Evolutionary conservation across 345 rosid genomes (phyloP), one percentile per base, ranked within the genome.

Genomic region (Euphorbia pulcherrima): DNA sequence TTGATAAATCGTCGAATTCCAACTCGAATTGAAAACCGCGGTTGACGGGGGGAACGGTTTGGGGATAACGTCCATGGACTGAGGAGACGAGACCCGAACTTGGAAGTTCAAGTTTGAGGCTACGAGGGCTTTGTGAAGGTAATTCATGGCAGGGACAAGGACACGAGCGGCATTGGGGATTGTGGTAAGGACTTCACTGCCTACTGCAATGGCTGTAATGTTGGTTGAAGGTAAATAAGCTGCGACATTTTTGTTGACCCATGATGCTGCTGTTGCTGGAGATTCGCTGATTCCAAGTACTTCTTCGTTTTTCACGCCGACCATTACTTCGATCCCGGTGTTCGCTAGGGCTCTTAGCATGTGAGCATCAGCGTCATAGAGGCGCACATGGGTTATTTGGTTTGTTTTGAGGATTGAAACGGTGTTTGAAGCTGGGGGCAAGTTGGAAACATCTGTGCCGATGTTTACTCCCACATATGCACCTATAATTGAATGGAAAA

Each of bases 11-110:
- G 90, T 90, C 8, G 92, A 74, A 84, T 90, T 90, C 87, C 82
- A 85, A 0, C 93, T 81, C 2, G 97, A 86, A 71, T 86, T 83
- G 68, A 95, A 95, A 4, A 87, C 67, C 0, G 99, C 92, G 0
- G 97, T 85, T 18, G 99, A 95, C 0, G 99, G 99, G 16, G 99
- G 99, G 62, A 95, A 95, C 9, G 96, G 87, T 78, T 69, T 86
- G 10, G 99, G 93, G 57, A 95, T 90, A 26, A 90, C 52, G 48
- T 90, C 92, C 92, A 88, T 84, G 35, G 95, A 82, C 62, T 89
- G 90, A 0, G 99, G 99, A 56, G 84, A 83, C 9, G 99, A 95
- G 62, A 95, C 87, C 80, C 87, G 92, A 66, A 95, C 82, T 64
- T 69, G 83, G 70, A 72, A 88, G 77, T 91, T 89, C 47, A 95